Evolutionary conservation across 2,329 filamentous ascomycete genomes (phyloP), one percentile per base, ranked within the genome.

Genomic region (Nectriaceae sp.): DNA sequence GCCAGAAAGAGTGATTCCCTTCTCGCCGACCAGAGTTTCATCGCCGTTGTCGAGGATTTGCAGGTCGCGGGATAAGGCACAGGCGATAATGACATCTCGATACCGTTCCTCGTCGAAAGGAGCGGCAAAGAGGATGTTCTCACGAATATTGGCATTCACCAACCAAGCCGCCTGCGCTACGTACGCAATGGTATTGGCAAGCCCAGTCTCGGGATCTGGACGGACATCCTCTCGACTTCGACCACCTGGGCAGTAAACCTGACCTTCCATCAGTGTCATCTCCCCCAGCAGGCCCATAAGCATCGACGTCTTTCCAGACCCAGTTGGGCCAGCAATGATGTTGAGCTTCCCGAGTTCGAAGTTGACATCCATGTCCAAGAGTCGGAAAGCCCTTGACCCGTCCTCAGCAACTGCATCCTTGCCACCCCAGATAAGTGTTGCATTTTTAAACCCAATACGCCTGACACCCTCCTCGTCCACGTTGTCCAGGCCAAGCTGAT

Each of bases 141-240:
- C 90, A 66, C 89, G 91, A 70, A 99, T 95, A 18, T 88, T 95
- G 38, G 88, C 93, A 62, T 99, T 99, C 49, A 97, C 89, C 24
- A 99, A 79, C 94, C 94, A 99, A 8, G 94, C 90, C 68, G 96
- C 89, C 68, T 99, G 94, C 16, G 94, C 93, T 66, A 95, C 96
- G 66, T 97, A 99, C 15, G 94, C 94, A 50, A 97, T 86, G 51
- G 89, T 96, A 65, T 99, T 92, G 5, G 89, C 90, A 33, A 97
- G 79, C 2, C 88, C 88, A 20, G 93, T 97, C 49, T 88, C 85
- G 2, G 90, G 87, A 65, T 97, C 87, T 5, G 85, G 78, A 13
- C 79, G 87, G 22, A 97, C 80, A 51, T 97, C 90, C 65, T 96
- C 90, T 57, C 94, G 87, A 65, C 89, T 91, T 52, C 82, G 83